These are phyloP conservation scores for Seiridium unicorne DNA, from an alignment of 2,329 filamentous ascomycete species.

Conservation along the genomic window DNA sequence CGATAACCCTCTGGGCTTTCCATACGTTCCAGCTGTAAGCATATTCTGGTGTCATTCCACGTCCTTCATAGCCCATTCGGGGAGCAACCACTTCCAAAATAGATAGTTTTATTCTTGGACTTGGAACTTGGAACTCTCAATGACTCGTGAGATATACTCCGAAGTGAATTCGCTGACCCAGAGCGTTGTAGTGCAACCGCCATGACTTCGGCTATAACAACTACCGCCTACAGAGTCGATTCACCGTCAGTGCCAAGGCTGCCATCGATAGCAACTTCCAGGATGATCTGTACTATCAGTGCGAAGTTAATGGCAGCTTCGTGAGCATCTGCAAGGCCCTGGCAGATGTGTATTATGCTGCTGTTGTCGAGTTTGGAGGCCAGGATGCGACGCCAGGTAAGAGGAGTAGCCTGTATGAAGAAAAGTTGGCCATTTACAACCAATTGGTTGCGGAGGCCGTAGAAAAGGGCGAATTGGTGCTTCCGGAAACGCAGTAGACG, in stretches of 20 bases:
- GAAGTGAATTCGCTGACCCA: no score
- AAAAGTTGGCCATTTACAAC: conserved; percentile 2
- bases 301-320: conserved; percentile 17
- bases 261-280: conserved; percentile 51
- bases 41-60: no score
- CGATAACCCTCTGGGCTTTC: conserved; percentile 42
- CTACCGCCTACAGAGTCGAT: conserved; percentile 47
- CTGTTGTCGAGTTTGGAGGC: conserved; percentile 34
- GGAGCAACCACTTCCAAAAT: no score
- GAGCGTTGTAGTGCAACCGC: conserved; percentile 37
- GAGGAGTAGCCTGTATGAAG: background rate
- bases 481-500: no score
- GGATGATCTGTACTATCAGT: conserved; percentile 37
- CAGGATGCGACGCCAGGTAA: conserved; percentile 2
- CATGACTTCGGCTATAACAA: conserved; percentile 59
- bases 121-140: no score
- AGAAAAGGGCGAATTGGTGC: background rate
- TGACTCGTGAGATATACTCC: no score
- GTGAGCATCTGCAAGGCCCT: conserved; percentile 28
- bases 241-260: conserved; percentile 38
- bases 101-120: no score
- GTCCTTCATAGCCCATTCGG: no score
- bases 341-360: conserved; percentile 39
- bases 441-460: background rate
- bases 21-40: conserved; percentile 33